Conservation (phyloP, 345 rosid genomes). For the Reutealis trisperma region DNA sequence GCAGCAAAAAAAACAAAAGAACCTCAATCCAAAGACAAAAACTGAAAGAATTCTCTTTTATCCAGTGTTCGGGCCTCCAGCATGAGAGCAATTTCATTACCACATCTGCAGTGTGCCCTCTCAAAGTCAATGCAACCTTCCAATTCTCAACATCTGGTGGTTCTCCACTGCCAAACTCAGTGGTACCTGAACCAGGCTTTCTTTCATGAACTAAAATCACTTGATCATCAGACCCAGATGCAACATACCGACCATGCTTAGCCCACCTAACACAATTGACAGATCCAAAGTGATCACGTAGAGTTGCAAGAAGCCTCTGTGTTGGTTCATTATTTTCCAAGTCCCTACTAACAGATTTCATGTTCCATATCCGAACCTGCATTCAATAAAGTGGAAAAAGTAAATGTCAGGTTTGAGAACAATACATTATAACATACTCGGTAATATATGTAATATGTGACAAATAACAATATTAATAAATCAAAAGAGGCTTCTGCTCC, state of each 20-base stretch:
- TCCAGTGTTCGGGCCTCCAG: background rate
- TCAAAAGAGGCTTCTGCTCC: background rate
- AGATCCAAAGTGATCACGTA: conserved; percentile 97
- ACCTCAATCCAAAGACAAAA: conserved; percentile 3
- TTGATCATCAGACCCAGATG: conserved; percentile 98
- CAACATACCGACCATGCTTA: conserved; percentile 83
- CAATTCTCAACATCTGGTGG: conserved; percentile 98
- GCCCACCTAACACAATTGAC: conserved; percentile 99
- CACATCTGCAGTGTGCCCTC: conserved; percentile 99
- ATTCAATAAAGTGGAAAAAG: conserved; percentile 1
- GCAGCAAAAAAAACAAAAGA: conserved; percentile 20
- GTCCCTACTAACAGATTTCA: conserved; percentile 74
- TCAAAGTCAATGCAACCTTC: conserved; percentile 95
- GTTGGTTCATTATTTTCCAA: conserved; percentile 55
- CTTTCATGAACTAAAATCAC: conserved; percentile 86
- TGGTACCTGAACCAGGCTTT: conserved; percentile 96
- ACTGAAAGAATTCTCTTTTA: background rate
- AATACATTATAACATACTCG: background rate
- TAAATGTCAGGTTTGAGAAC: background rate
- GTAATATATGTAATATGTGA: background rate
- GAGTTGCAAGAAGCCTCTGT: conserved; percentile 89
- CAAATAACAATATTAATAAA: background rate
- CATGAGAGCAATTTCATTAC: conserved; percentile 50
- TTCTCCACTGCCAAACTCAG: conserved; percentile 98
- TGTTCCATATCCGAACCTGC: conserved; percentile 96